Conservation (phyloP, 2,329 filamentous ascomycete species). For the Colletotrichum somersetense region DNA sequence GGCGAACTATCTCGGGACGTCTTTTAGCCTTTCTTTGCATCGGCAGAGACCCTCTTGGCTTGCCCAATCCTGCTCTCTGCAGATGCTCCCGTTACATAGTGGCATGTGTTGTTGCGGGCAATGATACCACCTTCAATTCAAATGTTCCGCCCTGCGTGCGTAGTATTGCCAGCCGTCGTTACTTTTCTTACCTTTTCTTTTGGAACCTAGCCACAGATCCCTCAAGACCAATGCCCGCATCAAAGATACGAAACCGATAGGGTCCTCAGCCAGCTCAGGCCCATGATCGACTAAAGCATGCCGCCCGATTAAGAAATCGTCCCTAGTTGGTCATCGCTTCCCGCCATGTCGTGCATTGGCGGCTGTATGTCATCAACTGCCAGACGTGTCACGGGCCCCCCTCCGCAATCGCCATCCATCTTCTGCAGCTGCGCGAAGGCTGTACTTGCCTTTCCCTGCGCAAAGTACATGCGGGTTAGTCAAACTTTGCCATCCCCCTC, state of each 20-base stretch:
- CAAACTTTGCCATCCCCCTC: conserved; percentile 30
- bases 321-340: conserved; percentile 18
- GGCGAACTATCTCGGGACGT: not conserved
- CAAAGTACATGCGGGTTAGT: conserved; percentile 31
- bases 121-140: conserved; percentile 30
- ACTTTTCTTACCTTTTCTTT: conserved; percentile 37
- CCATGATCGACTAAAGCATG: conserved; percentile 34
- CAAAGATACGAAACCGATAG: conserved; percentile 35
- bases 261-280: conserved; percentile 18
- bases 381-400: conserved; percentile 13
- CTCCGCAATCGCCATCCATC: conserved; percentile 18
- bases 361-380: conserved; percentile 19
- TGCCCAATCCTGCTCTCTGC: conserved; percentile 30
- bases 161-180: conserved; percentile 30
- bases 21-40: not conserved
- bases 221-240: conserved; percentile 22
- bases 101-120: conserved; percentile 25
- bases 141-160: conserved; percentile 31
- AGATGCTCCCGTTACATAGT: conserved; percentile 19
- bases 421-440: conserved; percentile 30
- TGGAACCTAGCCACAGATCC: conserved; percentile 24
- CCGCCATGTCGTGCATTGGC: conserved; percentile 18
- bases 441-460: conserved; percentile 40
- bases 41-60: conserved; percentile 19
- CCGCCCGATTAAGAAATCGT: conserved; percentile 35